Percentiles rank a stretch among this genome's conserved stretches.
Conservation (phyloP, 1,284 basidiomycete genomes). For the Tranzscheliella williamsii region DNA sequence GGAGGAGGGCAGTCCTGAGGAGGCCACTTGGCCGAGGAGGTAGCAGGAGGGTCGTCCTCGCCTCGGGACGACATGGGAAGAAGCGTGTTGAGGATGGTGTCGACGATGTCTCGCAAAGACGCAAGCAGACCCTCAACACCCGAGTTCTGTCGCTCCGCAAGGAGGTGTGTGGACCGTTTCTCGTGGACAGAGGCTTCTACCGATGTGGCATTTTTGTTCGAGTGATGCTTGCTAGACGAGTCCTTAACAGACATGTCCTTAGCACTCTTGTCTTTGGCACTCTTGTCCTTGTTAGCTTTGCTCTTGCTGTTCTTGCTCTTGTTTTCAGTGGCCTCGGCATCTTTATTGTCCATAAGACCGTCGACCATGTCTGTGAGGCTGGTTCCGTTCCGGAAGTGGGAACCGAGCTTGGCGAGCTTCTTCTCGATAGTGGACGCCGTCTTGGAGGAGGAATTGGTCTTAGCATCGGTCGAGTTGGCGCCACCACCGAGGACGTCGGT, state of each 20-base stretch:
- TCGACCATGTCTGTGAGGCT: slow-evolving; percentile 34
- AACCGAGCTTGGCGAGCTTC: slow-evolving; percentile 14
- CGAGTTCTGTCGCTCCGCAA: slow-evolving; percentile 27
- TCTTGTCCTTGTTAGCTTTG: slow-evolving; percentile 8
- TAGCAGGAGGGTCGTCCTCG: slow-evolving; percentile 9
- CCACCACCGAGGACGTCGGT: slow-evolving; percentile 15
- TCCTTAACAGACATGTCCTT: slow-evolving; percentile 8
- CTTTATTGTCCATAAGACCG: slow-evolving; percentile 5
- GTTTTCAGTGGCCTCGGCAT: slow-evolving; percentile 1
- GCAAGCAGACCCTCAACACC: slow-evolving; percentile 37
- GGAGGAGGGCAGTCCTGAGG: slow-evolving; percentile 39
- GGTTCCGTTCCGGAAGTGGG: slow-evolving; percentile 18
- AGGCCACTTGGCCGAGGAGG: slow-evolving; percentile 13
- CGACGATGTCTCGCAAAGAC: slow-evolving; percentile 34
- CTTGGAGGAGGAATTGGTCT: slow-evolving; percentile 1
- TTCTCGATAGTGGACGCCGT: slow-evolving; percentile 18
- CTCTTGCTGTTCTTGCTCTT: background rate
- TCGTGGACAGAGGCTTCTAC: background rate
- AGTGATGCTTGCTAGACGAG: slow-evolving; percentile 1
- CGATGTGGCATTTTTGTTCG: slow-evolving; percentile 9
- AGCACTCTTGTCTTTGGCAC: slow-evolving; percentile 18
- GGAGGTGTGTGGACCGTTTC: slow-evolving; percentile 14
- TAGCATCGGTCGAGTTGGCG: slow-evolving; percentile 31
- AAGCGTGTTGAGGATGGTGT: slow-evolving; percentile 47
- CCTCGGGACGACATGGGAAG: slow-evolving; percentile 37